Evolutionary conservation across 176 grass and related monocot genomes (phyloP).

Genomic region (Thalia dealbata): DNA sequence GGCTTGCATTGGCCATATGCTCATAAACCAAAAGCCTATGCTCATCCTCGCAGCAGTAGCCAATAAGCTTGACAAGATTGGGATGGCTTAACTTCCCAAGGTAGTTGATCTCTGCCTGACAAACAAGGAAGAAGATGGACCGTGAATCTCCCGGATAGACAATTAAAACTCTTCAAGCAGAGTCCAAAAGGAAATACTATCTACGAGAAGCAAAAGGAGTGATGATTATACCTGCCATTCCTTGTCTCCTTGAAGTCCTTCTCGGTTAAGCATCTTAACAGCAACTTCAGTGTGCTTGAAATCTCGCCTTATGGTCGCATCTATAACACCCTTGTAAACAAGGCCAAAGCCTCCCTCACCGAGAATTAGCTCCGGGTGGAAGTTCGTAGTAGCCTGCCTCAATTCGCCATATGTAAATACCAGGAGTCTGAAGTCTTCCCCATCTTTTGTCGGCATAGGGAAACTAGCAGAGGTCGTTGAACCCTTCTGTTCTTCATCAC

Average conservation of each 20-base stretch:
- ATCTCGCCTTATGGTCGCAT: conserved; percentile 62
- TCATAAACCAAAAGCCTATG: conserved; percentile 91
- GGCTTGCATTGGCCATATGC: conserved; percentile 88
- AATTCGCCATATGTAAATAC: conserved; percentile 79
- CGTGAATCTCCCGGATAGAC: neutral
- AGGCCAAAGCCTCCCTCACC: conserved; percentile 96
- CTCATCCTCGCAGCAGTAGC: conserved; percentile 87
- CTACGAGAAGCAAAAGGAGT: neutral
- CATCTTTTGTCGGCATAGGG: conserved; percentile 34
- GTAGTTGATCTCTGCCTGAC: conserved; percentile 95
- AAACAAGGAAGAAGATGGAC: conserved; percentile 24
- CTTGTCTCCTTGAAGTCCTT: conserved; percentile 93
- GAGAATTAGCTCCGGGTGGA: conserved; percentile 74
- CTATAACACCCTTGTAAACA: conserved; percentile 87
- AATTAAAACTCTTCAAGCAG: neutral
- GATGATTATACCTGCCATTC: conserved; percentile 70
- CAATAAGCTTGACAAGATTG: conserved; percentile 87
- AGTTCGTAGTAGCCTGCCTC: conserved; percentile 81
- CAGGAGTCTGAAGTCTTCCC: conserved; percentile 57
- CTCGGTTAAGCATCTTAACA: conserved; percentile 88
- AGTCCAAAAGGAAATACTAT: neutral
- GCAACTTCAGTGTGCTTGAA: conserved; percentile 71
- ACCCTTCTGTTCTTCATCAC: neutral
- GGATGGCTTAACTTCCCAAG: conserved; percentile 91
- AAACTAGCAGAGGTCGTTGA: neutral